Evolutionary conservation across 176 grass and related monocot species (phyloP), one percentile per base, ranked within the genome.

Genomic region (Bolboschoenus planiculmis): DNA sequence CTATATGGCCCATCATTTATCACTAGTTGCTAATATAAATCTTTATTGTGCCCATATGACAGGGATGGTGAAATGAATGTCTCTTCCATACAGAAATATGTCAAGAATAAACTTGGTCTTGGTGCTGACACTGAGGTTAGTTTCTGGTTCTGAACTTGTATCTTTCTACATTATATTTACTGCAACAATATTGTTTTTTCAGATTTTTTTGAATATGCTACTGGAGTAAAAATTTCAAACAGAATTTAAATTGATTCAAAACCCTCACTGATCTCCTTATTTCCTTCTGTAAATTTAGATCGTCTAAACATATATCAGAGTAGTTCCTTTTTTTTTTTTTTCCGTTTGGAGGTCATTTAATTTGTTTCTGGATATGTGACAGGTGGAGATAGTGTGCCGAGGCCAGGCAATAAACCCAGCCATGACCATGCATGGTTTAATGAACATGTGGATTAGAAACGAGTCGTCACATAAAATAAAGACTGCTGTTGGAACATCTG

Each of bases 381-480:
- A 82, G 80, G 80, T 82, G 13, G 80, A 82, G 56, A 82, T 82
- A 82, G 60, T 82, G 80, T 82, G 80, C 60, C 56, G 80, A 20
- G 80, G 80, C 35, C 56, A 62, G 59, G 24, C 56, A 20, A 82
- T 82, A 43, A 63, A 48, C 40, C 80, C 80, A 64, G 54, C 11
- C 21, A 82, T 33, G n/a, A 64, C 33, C 3, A 5, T 82, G 58
- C 40, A 82, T 27, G 60, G 56, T 82, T 82, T 82, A 65, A 48
- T 82, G 18, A 82, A 82, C 37, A 82, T 82, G 80, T 82, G 80
- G 58, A 65, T 82, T 10, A 82, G 58, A 82, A 82, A 82, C 5
- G 58, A 66, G 14, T 82, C 80, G 0, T 82, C 80, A 7, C 20
- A 82, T 30, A 82, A 65, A 66, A 33, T 82, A 60, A 82, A 65